These are phyloP conservation scores for Pseudopyricularia javanii DNA, from an alignment of 2,329 filamentous ascomycete species.

Conservation along the genomic window DNA sequence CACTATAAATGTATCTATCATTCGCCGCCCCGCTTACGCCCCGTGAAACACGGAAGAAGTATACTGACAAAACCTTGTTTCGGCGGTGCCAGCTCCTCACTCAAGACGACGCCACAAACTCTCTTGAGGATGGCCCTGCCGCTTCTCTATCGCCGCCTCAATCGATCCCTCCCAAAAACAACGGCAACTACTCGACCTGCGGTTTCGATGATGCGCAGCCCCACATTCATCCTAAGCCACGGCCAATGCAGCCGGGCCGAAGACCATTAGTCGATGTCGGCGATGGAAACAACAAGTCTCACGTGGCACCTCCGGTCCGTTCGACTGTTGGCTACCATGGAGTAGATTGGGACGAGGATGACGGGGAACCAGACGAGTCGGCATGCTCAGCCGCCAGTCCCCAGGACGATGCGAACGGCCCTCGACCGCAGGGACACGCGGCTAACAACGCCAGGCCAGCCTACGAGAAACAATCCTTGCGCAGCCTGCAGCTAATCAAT, in stretches of 20 bases:
- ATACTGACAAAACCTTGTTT: not conserved
- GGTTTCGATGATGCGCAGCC: not conserved
- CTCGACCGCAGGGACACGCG: constrained; percentile 6
- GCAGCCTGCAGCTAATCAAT: constrained; percentile 51
- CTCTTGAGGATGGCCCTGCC: constrained; percentile 7
- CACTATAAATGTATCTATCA: constrained; percentile 28
- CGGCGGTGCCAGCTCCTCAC: constrained; percentile 11
- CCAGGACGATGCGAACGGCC: constrained; percentile 1
- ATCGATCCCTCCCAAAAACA: not conserved
- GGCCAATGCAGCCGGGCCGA: not conserved
- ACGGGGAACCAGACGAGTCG: constrained; percentile 1
- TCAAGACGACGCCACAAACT: constrained; percentile 13
- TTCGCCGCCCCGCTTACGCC: not conserved
- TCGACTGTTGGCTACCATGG: not conserved
- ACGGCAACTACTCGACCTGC: not conserved
- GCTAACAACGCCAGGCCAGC: constrained; percentile 10
- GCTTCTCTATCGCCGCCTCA: not conserved
- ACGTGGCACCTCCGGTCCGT: not conserved
- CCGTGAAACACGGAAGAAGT: not conserved
- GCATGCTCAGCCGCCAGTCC: not conserved
- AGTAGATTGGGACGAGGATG: constrained; percentile 5
- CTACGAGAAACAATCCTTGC: constrained; percentile 25
- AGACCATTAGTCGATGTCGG: not conserved
- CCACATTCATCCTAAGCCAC: not conserved
- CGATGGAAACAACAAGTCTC: not conserved